Conservation (phyloP, 2,329 filamentous ascomycete species). For the Pestalotiopsis sp. region DNA sequence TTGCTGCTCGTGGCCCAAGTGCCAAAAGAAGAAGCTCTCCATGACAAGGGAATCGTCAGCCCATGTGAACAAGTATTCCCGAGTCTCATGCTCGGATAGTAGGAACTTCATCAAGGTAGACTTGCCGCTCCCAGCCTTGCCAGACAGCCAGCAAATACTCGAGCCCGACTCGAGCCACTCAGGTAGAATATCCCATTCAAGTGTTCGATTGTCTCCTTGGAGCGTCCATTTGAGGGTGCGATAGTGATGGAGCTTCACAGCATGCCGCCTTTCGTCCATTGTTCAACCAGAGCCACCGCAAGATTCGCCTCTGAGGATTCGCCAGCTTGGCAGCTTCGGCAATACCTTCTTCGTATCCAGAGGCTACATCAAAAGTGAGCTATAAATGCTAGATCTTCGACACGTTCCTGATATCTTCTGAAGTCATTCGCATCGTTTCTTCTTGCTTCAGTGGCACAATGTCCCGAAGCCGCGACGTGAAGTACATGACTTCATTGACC, state of each 20-base stretch:
- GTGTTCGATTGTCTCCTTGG: neutral
- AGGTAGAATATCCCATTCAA: neutral
- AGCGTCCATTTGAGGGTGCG: neutral
- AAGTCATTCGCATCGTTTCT: neutral
- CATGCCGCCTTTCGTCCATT: constrained; percentile 6
- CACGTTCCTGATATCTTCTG: neutral
- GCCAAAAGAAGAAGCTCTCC: neutral
- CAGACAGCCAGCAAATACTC: neutral
- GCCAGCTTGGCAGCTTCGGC: neutral
- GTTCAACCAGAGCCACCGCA: neutral
- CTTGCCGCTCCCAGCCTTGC: neutral
- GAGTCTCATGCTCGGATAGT: neutral
- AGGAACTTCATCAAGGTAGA: neutral
- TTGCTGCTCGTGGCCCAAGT: neutral
- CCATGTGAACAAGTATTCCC: neutral
- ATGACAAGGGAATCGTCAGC: neutral
- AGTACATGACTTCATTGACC: neutral
- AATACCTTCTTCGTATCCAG: neutral
- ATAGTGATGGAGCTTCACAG: neutral
- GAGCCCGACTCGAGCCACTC: constrained; percentile 4
- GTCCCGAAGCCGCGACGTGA: neutral
- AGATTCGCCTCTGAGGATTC: neutral
- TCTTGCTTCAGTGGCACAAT: neutral
- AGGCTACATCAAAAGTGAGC: neutral
- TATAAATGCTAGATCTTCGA: neutral